Evolutionary conservation across 805 yeast genomes (phyloP).

Genomic region (Metschnikowia cubensis): DNA sequence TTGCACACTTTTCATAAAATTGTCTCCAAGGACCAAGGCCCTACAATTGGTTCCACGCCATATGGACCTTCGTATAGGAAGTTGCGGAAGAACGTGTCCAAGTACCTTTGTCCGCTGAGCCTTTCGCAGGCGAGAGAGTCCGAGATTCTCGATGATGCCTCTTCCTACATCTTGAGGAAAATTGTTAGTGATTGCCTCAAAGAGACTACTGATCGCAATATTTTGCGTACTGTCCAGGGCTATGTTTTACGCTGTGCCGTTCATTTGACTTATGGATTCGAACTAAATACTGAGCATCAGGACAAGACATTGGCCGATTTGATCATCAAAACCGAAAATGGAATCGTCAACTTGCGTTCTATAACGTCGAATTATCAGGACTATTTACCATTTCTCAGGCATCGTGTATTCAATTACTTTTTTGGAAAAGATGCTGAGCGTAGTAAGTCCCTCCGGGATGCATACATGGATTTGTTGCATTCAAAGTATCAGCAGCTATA

Average conservation of each 20-base stretch:
- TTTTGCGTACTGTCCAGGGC: slow-evolving; percentile 43
- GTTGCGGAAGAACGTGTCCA: slow-evolving; percentile 47
- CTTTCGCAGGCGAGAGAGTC: slow-evolving; percentile 28
- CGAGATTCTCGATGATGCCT: slow-evolving; percentile 37
- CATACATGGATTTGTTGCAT: slow-evolving; percentile 42
- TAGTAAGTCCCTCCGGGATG: slow-evolving; percentile 41
- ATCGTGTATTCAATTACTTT: slow-evolving; percentile 18
- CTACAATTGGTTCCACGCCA: slow-evolving; percentile 66
- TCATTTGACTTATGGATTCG: slow-evolving; percentile 49
- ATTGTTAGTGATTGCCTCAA: slow-evolving; percentile 1
- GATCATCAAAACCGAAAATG: slow-evolving; percentile 52
- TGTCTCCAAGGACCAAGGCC: slow-evolving; percentile 51
- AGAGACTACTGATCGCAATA: slow-evolving; percentile 31
- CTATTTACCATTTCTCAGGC: slow-evolving; percentile 46
- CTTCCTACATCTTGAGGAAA: slow-evolving; percentile 22
- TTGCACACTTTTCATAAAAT: slow-evolving; percentile 65
- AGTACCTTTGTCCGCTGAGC: slow-evolving; percentile 34
- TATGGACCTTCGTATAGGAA: slow-evolving; percentile 43
- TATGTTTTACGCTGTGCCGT: slow-evolving; percentile 51
- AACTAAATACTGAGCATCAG: slow-evolving; percentile 38
- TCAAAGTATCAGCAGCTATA: background rate
- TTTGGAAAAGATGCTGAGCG: slow-evolving; percentile 13
- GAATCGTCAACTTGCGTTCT: slow-evolving; percentile 54
- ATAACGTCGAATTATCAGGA: slow-evolving; percentile 55
- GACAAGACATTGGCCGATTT: slow-evolving; percentile 43